Conservation (phyloP, 257 asterid species). For the Paraleonurus japonicus region DNA sequence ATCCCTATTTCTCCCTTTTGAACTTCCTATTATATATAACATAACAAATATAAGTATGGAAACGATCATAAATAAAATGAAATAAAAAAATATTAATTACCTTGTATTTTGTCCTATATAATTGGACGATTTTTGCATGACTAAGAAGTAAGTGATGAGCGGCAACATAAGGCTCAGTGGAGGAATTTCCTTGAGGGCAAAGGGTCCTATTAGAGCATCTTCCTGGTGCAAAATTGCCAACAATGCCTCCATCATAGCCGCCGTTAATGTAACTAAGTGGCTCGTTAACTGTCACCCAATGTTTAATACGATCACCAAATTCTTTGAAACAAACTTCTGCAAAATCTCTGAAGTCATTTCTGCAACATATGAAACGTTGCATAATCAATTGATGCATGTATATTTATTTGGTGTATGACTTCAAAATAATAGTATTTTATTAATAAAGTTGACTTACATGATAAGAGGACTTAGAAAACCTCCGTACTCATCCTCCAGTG, state of each 20-base stretch:
- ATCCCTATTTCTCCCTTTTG: slow-evolving; percentile 74
- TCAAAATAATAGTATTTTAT: not conserved
- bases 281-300: slow-evolving; percentile 63
- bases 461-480: slow-evolving; percentile 53
- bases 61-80: too few species aligned
- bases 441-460: slow-evolving; percentile 42
- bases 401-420: not conserved
- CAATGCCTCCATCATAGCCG: slow-evolving; percentile 44
- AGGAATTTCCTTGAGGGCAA: slow-evolving; percentile 49
- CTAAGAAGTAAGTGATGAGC: slow-evolving; percentile 52
- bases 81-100: not conserved
- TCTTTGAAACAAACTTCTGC: slow-evolving; percentile 52
- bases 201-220: slow-evolving; percentile 46
- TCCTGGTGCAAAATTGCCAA: slow-evolving; percentile 49
- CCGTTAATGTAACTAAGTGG: slow-evolving; percentile 24
- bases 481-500: slow-evolving; percentile 56
- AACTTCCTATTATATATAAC: slow-evolving; percentile 35
- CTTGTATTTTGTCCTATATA: slow-evolving; percentile 48
- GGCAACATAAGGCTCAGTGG: slow-evolving; percentile 60
- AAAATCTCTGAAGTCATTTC: slow-evolving; percentile 49
- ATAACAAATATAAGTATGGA: too few species aligned
- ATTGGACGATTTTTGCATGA: slow-evolving; percentile 44
- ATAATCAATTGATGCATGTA: too few species aligned
- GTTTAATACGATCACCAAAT: slow-evolving; percentile 65
- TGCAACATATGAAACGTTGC: slow-evolving; percentile 8